A percentile compares a stretch with the other conserved stretches of the same genome.
phyloP scores from a whole-genome alignment of 1,284 basidiomycete species.

The Exobasidium cylindrosporum region DNA sequence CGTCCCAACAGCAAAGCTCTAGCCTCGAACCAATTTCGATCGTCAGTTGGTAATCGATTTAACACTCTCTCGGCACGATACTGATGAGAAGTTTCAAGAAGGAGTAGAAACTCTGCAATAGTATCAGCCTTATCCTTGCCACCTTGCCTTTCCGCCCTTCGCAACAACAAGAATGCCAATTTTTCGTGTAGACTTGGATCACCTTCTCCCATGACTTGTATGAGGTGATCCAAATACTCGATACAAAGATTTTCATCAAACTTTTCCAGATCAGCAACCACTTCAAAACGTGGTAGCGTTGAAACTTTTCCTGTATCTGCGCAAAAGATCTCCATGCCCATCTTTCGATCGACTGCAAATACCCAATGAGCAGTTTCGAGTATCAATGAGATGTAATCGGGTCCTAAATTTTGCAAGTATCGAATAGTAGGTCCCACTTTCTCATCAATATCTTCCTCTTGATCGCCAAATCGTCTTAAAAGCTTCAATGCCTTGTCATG shows the following conservation, averaged over 20 bases:
- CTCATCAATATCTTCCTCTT: conserved; percentile 73
- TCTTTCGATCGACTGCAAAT: conserved; percentile 68
- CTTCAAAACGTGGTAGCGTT: conserved; percentile 58
- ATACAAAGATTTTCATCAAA: conserved; percentile 65
- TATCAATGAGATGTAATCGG: conserved; percentile 43
- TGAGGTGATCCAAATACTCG: conserved; percentile 82
- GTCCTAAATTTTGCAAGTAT: conserved; percentile 82
- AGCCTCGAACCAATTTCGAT: conserved; percentile 68
- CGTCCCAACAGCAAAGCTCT: conserved; percentile 85
- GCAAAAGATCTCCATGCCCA: conserved; percentile 85
- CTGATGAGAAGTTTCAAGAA: conserved; percentile 69
- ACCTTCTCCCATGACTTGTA: conserved; percentile 70
- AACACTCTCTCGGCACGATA: conserved; percentile 80
- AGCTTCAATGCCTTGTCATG: conserved; percentile 81
- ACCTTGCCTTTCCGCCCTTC: conserved; percentile 15
- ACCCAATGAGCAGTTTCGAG: conserved; percentile 71
- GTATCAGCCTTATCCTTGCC: conserved; percentile 45
- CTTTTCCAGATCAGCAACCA: conserved; percentile 63
- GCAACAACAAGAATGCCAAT: conserved; percentile 77
- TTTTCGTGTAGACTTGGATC: conserved; percentile 76
- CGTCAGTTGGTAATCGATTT: conserved; percentile 66
- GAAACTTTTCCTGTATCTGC: conserved; percentile 75
- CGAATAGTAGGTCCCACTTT: conserved; percentile 78
- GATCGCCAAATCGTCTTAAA: conserved; percentile 66
- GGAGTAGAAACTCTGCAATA: conserved; percentile 64